Percentiles rank a stretch among this genome's conserved stretches.
Evolutionary conservation across 2,329 filamentous ascomycete genomes (phyloP).

Genomic region (Nannizziopsis barbatae): DNA sequence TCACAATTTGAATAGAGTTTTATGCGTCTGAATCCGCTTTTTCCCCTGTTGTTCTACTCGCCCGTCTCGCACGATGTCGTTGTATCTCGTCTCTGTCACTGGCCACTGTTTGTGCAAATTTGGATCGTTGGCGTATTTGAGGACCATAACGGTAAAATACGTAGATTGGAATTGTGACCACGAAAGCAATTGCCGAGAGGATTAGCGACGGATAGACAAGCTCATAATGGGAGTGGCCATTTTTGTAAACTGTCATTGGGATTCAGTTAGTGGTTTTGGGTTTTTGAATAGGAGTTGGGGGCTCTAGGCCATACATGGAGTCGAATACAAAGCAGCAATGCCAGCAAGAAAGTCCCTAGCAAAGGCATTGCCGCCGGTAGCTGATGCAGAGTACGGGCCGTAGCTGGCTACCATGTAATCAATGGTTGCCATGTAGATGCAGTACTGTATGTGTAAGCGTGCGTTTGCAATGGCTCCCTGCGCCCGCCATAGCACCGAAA

Average conservation of each 20-base stretch:
- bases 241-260: conserved; percentile 26
- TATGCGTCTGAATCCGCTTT: neutral
- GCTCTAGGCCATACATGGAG: conserved; percentile 35
- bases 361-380: conserved; percentile 55
- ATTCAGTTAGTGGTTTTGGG: neutral
- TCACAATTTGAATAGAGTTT: neutral
- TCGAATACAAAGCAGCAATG: conserved; percentile 48
- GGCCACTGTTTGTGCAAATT: conserved; percentile 53
- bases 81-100: conserved; percentile 25
- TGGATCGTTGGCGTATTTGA: conserved; percentile 45
- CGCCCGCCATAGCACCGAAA: too few species aligned
- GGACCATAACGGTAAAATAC: conserved; percentile 56
- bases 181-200: conserved; percentile 48
- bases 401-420: conserved; percentile 59
- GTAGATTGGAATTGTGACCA: conserved; percentile 54
- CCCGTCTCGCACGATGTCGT: conserved; percentile 8
- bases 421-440: conserved; percentile 53
- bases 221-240: conserved; percentile 42
- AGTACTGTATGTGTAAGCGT: conserved; percentile 21
- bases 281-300: neutral
- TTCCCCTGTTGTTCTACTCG: conserved; percentile 4
- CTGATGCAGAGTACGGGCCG: conserved; percentile 52
- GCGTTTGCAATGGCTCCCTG: too few species aligned
- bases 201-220: conserved; percentile 51
- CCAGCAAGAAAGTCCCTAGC: conserved; percentile 54